phyloP scores from a whole-genome alignment of 306 rosid genomes.

The Oxytropis ochrocephala region DNA sequence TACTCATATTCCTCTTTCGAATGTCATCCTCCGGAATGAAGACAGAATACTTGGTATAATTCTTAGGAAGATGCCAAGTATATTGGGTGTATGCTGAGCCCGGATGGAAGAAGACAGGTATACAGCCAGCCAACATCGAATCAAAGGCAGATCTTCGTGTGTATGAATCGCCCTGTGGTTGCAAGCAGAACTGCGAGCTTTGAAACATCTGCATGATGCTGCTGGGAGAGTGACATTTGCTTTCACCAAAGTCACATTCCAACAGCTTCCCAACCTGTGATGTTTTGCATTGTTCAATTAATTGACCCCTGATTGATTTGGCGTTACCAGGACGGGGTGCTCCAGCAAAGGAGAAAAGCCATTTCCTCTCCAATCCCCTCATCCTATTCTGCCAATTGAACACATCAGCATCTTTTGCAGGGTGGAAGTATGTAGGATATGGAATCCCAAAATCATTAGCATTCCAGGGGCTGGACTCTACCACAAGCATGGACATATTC shows the following conservation, averaged over 20 bases:
- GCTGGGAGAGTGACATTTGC: constrained; percentile 97
- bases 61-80: constrained; percentile 97
- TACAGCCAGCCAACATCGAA: constrained; percentile 94
- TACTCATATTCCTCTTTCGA: constrained; percentile 65
- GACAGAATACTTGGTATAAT: constrained; percentile 73
- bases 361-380: constrained; percentile 43
- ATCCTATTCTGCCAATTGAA: constrained; percentile 49
- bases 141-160: constrained; percentile 96
- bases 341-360: constrained; percentile 97
- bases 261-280: constrained; percentile 71
- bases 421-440: constrained; percentile 95
- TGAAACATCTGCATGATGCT: constrained; percentile 98
- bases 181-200: constrained; percentile 88
- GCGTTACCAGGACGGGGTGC: constrained; percentile 92
- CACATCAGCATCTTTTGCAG: constrained; percentile 85
- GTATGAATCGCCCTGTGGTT: constrained; percentile 98
- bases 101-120: constrained; percentile 97
- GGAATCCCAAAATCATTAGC: constrained; percentile 97
- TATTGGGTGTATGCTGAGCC: constrained; percentile 96
- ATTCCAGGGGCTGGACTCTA: constrained; percentile 99
- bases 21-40: constrained; percentile 89
- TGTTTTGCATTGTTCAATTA: constrained; percentile 68
- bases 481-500: constrained; percentile 99
- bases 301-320: constrained; percentile 82
- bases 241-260: constrained; percentile 97